Percentiles rank a stretch among this genome's conserved stretches.
Evolutionary conservation across 352 stramenopile species (phyloP).

Genomic region (Phytophthora syringae): DNA sequence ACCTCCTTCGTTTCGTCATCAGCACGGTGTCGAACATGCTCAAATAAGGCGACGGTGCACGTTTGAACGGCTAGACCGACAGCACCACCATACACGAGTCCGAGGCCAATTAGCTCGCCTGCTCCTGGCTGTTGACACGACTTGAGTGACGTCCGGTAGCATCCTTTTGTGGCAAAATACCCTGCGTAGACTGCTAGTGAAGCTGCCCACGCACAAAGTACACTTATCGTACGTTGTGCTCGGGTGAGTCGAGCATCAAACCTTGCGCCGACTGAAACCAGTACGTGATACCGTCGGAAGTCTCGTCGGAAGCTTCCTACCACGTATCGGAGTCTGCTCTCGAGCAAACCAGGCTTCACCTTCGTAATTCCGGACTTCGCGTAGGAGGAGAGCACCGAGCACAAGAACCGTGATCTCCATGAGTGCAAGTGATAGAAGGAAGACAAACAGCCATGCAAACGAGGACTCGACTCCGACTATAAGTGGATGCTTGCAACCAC

Average conservation of each 20-base stretch:
- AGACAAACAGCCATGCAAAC: conserved; percentile 55
- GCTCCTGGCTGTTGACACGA: conserved; percentile 62
- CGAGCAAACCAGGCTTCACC: conserved; percentile 54
- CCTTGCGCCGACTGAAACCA: conserved; percentile 50
- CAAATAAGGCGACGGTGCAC: conserved; percentile 45
- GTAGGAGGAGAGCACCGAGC: conserved; percentile 35
- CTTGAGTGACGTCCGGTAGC: conserved; percentile 62
- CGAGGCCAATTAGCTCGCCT: conserved; percentile 54
- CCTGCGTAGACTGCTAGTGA: conserved; percentile 55
- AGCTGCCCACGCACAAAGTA: conserved; percentile 52
- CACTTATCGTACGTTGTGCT: conserved; percentile 52
- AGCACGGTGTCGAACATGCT: conserved; percentile 64
- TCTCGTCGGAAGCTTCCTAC: conserved; percentile 59
- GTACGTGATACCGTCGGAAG: conserved; percentile 46
- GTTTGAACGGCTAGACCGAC: conserved; percentile 53
- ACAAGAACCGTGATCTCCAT: conserved; percentile 37
- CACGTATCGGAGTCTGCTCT: conserved; percentile 62
- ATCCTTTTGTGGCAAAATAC: conserved; percentile 65
- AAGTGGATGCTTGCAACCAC: conserved; percentile 45
- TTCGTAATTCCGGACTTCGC: conserved; percentile 39
- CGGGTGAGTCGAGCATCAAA: conserved; percentile 75
- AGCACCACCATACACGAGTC: conserved; percentile 61
- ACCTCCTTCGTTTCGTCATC: conserved; percentile 70
- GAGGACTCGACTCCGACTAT: conserved; percentile 41
- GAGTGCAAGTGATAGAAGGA: conserved; percentile 44